A percentile compares a stretch with the other conserved stretches of the same genome.
Evolutionary conservation across 164 flowering plant genomes (phyloP).

Genomic region (Aristolochia contorta): DNA sequence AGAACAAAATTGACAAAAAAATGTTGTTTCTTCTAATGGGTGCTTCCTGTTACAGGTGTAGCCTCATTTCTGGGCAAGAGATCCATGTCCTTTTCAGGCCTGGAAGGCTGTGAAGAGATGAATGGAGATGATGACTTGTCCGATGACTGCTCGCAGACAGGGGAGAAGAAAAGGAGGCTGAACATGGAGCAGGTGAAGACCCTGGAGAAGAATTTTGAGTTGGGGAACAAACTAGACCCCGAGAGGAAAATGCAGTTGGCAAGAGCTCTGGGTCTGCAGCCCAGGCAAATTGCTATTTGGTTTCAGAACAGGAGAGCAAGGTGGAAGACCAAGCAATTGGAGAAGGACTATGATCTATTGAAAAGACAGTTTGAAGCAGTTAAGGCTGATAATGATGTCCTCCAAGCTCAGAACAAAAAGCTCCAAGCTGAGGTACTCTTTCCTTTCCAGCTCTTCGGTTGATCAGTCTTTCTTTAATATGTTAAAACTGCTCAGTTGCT

Average conservation of each 20-base stretch:
- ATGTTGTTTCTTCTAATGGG: constrained; percentile 1
- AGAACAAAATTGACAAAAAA: not conserved
- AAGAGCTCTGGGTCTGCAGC: constrained; percentile 69
- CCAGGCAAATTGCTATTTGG: constrained; percentile 86
- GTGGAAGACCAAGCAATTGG: constrained; percentile 92
- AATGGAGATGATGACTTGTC: constrained; percentile 41
- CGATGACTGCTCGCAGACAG: constrained; percentile 49
- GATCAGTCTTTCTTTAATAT: not conserved
- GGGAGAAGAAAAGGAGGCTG: constrained; percentile 74
- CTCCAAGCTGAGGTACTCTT: constrained; percentile 58
- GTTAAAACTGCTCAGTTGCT: not conserved
- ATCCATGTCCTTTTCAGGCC: constrained; percentile 58
- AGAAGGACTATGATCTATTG: constrained; percentile 74
- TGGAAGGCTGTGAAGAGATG: constrained; percentile 32
- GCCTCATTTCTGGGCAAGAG: constrained; percentile 61
- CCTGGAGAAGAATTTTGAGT: constrained; percentile 75
- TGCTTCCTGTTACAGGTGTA: constrained; percentile 30
- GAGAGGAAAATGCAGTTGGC: constrained; percentile 88
- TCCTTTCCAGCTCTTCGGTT: too few relatives aligned
- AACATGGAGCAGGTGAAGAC: constrained; percentile 80
- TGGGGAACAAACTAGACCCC: constrained; percentile 86
- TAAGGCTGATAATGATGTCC: constrained; percentile 66
- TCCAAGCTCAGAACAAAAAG: constrained; percentile 63
- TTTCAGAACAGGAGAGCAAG: constrained; percentile 84
- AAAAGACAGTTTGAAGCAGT: constrained; percentile 60